Base-by-base conservation (phyloP, 257 asterid species). In the Echium plantagineum region DNA sequence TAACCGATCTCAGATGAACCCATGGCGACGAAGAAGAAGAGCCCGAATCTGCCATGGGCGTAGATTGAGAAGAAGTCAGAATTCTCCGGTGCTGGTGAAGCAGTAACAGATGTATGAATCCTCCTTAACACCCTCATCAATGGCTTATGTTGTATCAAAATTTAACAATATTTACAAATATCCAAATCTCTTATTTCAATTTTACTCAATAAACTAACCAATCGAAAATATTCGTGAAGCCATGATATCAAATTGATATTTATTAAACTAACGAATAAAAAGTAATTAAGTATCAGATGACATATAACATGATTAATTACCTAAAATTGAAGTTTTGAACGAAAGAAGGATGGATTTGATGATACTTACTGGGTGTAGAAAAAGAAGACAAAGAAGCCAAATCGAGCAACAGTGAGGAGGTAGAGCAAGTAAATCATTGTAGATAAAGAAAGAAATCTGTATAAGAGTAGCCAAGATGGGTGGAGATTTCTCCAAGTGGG, bases 331-430 rank as follows among this genome's bases (percentile, higher is more conserved):
- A 60, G 6, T 38, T 47, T n/a, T n/a, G n/a, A 46, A 38, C 20
- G 13, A 16, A 57, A 22, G 7, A 2, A 22, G 26, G 9, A 26
- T 9, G 24, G 10, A 52, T 17, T 10, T 30, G 42, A 15, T 18
- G 68, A 21, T 70, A 87, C n/a, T n/a, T n/a, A n/a, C 96, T 90
- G 97, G 5, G 97, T 90, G 75, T 90, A 87, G 91, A 90, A 90
- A 31, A 80, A 76, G 87, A 90, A 87, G 75, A 70, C 79, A 66
- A 81, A 78, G 83, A 80, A 67, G 20, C 96, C 94, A 21, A 87
- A 70, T 63, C 67, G 16, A 19, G 54, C 73, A 38, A 83, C 86
- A 7, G 77, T 71, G 64, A 69, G n/a, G n/a, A n/a, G 83, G 67
- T 74, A 85, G 63, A 90, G 86, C 71, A 85, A 56, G 78, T 63